These are phyloP conservation scores for Nicotiana otophora DNA, from an alignment of 257 asterid species.

Conservation along the genomic window DNA sequence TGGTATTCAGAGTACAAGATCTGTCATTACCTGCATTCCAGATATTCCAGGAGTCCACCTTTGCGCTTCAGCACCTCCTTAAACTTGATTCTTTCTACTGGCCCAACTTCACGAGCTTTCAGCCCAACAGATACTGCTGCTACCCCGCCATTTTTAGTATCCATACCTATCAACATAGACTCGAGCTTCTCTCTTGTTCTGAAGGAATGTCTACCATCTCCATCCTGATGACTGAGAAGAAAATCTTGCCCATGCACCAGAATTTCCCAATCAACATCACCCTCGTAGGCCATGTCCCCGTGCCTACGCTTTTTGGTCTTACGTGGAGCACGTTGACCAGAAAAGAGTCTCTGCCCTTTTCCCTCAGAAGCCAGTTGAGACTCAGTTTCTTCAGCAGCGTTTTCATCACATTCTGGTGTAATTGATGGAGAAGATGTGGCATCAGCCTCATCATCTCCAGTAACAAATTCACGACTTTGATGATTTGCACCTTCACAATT, in stretches of 20 bases:
- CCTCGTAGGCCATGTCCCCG: conserved; percentile 98
- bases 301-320: conserved; percentile 70
- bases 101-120: conserved; percentile 77
- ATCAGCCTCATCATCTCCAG: conserved; percentile 52
- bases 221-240: conserved; percentile 41
- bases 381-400: conserved; percentile 41
- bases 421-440: conserved; percentile 41
- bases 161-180: conserved; percentile 31
- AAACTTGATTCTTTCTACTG: conserved; percentile 84
- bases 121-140: conserved; percentile 90
- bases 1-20: conserved; percentile 8
- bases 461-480: conserved; percentile 29
- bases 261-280: conserved; percentile 92
- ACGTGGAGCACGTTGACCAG: conserved; percentile 65
- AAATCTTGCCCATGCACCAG: conserved; percentile 70
- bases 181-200: conserved; percentile 46
- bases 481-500: conserved; percentile 33
- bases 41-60: conserved; percentile 92
- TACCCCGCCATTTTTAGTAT: conserved; percentile 62
- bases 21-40: conserved; percentile 74
- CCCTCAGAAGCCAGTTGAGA: conserved; percentile 37
- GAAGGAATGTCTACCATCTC: conserved; percentile 30
- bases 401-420: conserved; percentile 40
- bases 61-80: conserved; percentile 87
- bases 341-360: conserved; percentile 38